Base-by-base conservation (phyloP, 2,329 filamentous ascomycete species). In the Pyricularia grisea region DNA sequence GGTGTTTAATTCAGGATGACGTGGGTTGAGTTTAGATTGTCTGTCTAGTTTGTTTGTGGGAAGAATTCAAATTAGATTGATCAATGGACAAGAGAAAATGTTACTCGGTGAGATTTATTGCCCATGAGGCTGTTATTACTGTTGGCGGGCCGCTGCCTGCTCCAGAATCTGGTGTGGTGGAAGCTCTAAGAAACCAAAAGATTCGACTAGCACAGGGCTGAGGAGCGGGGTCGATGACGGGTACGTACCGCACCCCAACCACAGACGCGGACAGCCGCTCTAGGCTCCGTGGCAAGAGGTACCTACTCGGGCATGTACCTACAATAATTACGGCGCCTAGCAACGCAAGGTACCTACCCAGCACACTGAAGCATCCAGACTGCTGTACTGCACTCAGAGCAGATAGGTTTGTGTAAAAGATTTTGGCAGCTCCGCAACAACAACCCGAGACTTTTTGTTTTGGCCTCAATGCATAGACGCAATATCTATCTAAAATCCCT, bases 121-220 rank as follows among this genome's bases (percentile, higher is more conserved):
- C 23, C 11, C n/a, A 30, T 69, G 65, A 65, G 68, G 58, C 68
- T 69, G 68, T n/a, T 50, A 50, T 50, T 50, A 50, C 17, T 50
- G 42, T n/a, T 50, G 42, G 17, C 65, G 61, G 60, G 60, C 58
- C 28, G 64, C 50, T 23, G 58, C 20, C 50, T 69, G 68, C 55
- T 42, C 36, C 17, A 50, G 42, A 50, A 50, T 50, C 42, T 50
- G 42, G 42, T 50, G 42, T 50, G 65, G 68, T 65, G 65, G 73
- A 74, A 74, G 71, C 69, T 73, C 69, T 69, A 71, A 72, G 73
- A 74, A 74, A 66, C 73, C 66, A 65, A 72, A 73, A 73, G 73
- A 74, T 73, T 70, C 70, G 27, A 30, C 67, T 25, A 28, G 67
- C 27, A 60, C 68, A 69, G 68, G 67, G 67, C 67, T 68, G 67